Percentiles rank a stretch among this genome's conserved stretches.
phyloP scores from a whole-genome alignment of 2,329 filamentous ascomycete genomes.

The Xylogone sp. region DNA sequence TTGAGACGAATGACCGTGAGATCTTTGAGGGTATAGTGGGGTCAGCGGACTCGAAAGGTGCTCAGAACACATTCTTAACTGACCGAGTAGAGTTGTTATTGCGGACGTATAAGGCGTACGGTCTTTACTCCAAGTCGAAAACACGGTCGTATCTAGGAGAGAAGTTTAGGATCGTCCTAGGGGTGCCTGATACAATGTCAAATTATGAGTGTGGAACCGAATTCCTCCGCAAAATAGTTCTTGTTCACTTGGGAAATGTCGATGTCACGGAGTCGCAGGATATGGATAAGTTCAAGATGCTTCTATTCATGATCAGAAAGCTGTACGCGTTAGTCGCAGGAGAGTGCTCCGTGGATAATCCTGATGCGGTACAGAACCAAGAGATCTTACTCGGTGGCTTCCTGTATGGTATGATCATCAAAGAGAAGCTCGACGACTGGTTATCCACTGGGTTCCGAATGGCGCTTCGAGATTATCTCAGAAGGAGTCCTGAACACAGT shows the following conservation, averaged over 20 bases:
- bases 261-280: constrained; percentile 82
- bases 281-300: constrained; percentile 86
- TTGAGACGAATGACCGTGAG: constrained; percentile 94
- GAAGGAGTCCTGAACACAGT: constrained; percentile 56
- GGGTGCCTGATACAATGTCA: constrained; percentile 77
- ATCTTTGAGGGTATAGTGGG: constrained; percentile 95
- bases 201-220: constrained; percentile 89
- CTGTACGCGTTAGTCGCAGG: constrained; percentile 90
- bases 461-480: constrained; percentile 53
- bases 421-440: constrained; percentile 91
- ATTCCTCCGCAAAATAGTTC: constrained; percentile 83
- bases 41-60: constrained; percentile 67
- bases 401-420: constrained; percentile 91
- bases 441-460: constrained; percentile 52
- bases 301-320: constrained; percentile 95
- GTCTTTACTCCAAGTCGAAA: constrained; percentile 74
- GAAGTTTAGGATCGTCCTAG: constrained; percentile 86
- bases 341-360: constrained; percentile 91
- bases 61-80: constrained; percentile 87
- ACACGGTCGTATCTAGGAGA: constrained; percentile 83
- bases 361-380: constrained; percentile 94
- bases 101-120: constrained; percentile 89
- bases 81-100: constrained; percentile 90
- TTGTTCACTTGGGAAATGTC: constrained; percentile 86
- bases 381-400: constrained; percentile 92